phyloP scores from a whole-genome alignment of 2,329 filamentous ascomycete species.

The Stachybotrys elegans region DNA sequence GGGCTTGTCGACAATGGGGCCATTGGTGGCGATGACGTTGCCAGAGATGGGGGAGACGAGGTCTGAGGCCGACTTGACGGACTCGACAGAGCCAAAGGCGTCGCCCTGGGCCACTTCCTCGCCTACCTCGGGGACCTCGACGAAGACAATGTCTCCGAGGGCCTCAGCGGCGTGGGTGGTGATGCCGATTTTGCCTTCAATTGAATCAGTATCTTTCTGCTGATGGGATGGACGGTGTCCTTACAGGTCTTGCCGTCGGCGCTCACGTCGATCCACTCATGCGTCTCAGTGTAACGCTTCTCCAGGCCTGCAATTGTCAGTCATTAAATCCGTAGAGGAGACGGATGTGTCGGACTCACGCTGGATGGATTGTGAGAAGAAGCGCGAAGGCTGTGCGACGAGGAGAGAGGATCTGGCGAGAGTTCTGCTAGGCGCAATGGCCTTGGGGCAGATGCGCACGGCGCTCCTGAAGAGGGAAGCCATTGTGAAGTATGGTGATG shows the following conservation, averaged over 20 bases:
- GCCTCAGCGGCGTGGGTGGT: slow-evolving; percentile 77
- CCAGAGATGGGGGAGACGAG: slow-evolving; percentile 78
- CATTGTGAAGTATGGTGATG: slow-evolving; percentile 16
- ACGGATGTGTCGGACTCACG: slow-evolving; percentile 7
- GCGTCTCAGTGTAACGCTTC: slow-evolving; percentile 71
- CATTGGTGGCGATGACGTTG: slow-evolving; percentile 65
- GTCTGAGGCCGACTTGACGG: slow-evolving; percentile 87
- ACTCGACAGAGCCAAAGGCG: slow-evolving; percentile 82
- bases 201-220: too few species aligned
- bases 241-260: slow-evolving; percentile 55
- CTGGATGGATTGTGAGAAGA: slow-evolving; percentile 18
- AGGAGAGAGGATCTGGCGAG: background rate
- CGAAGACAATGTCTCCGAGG: slow-evolving; percentile 86
- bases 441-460: slow-evolving; percentile 13
- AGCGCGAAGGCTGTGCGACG: slow-evolving; percentile 12
- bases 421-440: slow-evolving; percentile 8
- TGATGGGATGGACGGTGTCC: background rate
- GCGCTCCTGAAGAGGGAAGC: slow-evolving; percentile 17
- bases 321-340: background rate
- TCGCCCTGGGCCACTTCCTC: slow-evolving; percentile 65
- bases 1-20: slow-evolving; percentile 66
- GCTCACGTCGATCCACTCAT: slow-evolving; percentile 84
- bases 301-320: slow-evolving; percentile 11
- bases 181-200: slow-evolving; percentile 71
- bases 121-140: slow-evolving; percentile 71